A percentile compares a stretch with the other conserved stretches of the same genome.
Conservation (phyloP, 1,284 basidiomycete species). For the Trichosporon asahii region DNA sequence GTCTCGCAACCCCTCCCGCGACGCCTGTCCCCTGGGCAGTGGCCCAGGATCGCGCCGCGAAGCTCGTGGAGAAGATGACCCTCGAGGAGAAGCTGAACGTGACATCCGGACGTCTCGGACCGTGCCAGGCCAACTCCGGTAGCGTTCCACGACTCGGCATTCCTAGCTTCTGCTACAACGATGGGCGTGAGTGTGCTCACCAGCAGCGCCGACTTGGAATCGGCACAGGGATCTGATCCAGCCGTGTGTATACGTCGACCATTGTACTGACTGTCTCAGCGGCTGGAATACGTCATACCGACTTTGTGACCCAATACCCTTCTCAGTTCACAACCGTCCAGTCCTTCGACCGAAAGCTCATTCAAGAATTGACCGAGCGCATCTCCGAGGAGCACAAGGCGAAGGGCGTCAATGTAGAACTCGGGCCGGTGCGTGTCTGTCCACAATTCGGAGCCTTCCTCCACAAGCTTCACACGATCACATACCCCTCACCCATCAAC, state of each 20-base stretch:
- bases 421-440: constrained; percentile 39
- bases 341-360: constrained; percentile 54
- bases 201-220: neutral
- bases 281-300: constrained; percentile 49
- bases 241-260: neutral
- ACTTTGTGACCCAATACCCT: constrained; percentile 53
- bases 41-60: constrained; percentile 47
- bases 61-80: constrained; percentile 51
- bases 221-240: neutral
- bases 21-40: constrained; percentile 24
- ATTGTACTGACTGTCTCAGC: constrained; percentile 49
- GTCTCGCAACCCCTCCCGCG: neutral
- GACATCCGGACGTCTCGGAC: constrained; percentile 49
- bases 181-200: constrained; percentile 53
- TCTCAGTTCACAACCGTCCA: constrained; percentile 54
- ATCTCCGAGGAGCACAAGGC: constrained; percentile 55
- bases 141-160: constrained; percentile 51
- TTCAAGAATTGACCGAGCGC: constrained; percentile 49
- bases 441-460: neutral
- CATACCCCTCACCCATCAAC: neutral
- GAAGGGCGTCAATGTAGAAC: constrained; percentile 47
- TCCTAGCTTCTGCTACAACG: constrained; percentile 64
- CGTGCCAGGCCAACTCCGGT: constrained; percentile 64
- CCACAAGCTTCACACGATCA: neutral
- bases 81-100: constrained; percentile 53